These are phyloP conservation scores for Lepiota venenata DNA, from an alignment of 768 basidiomycete species.

Conservation along the genomic window DNA sequence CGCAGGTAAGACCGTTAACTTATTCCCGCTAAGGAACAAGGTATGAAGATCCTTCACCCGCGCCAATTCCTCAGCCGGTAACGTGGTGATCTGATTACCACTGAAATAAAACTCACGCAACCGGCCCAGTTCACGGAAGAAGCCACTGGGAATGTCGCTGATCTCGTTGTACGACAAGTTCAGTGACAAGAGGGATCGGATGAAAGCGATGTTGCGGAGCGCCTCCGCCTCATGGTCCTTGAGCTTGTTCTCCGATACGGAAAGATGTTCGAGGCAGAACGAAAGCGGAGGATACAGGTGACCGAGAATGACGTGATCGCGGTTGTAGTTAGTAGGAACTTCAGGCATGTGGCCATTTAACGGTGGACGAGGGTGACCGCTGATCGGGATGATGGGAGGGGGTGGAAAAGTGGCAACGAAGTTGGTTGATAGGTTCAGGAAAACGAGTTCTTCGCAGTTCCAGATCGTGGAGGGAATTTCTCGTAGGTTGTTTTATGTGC, in stretches of 20 bases:
- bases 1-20: slow-evolving; percentile 86
- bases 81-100: slow-evolving; percentile 88
- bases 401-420: slow-evolving; percentile 40
- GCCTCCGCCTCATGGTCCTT: slow-evolving; percentile 81
- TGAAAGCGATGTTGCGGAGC: slow-evolving; percentile 23
- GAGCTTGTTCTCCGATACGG: slow-evolving; percentile 87
- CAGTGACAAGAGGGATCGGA: slow-evolving; percentile 60
- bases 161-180: slow-evolving; percentile 96
- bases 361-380: background rate
- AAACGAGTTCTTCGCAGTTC: slow-evolving; percentile 70
- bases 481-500: slow-evolving; percentile 89
- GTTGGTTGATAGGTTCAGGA: slow-evolving; percentile 89
- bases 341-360: background rate
- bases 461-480: slow-evolving; percentile 77
- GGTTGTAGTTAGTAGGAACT: slow-evolving; percentile 13
- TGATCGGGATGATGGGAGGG: slow-evolving; percentile 3
- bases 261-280: slow-evolving; percentile 75
- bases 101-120: slow-evolving; percentile 90
- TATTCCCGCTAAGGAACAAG: slow-evolving; percentile 92
- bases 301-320: slow-evolving; percentile 39
- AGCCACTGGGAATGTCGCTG: slow-evolving; percentile 77
- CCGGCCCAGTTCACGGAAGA: slow-evolving; percentile 64
- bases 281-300: slow-evolving; percentile 27
- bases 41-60: slow-evolving; percentile 63
- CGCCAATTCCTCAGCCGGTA: slow-evolving; percentile 88